Evolutionary conservation across 1,284 basidiomycete genomes (phyloP).

Genomic region (Irpex sp.): DNA sequence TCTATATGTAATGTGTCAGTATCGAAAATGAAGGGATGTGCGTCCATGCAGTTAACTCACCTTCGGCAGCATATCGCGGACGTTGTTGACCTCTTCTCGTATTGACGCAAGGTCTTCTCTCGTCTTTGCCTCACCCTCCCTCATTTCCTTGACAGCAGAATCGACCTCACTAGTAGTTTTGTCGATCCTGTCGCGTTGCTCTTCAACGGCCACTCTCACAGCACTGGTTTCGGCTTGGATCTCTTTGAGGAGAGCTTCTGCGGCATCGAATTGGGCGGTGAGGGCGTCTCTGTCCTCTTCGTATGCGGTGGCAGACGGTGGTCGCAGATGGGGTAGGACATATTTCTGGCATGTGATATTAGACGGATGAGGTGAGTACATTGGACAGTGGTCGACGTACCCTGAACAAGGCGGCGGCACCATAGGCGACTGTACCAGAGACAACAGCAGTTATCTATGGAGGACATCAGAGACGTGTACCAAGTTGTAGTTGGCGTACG

Average conservation of each 20-base stretch:
- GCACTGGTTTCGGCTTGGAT: conserved; percentile 78
- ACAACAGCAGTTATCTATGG: conserved; percentile 89
- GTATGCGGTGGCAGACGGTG: conserved; percentile 87
- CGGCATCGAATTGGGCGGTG: conserved; percentile 91
- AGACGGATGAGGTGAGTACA: neutral
- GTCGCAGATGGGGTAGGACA: conserved; percentile 87
- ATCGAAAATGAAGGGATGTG: neutral
- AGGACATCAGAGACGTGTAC: neutral
- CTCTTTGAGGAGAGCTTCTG: conserved; percentile 78
- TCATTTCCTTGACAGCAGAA: conserved; percentile 72
- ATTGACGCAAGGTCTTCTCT: conserved; percentile 92
- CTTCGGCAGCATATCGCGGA: conserved; percentile 90
- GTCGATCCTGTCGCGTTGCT: conserved; percentile 78
- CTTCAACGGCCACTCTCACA: conserved; percentile 75
- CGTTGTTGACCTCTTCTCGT: conserved; percentile 85
- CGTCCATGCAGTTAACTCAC: conserved; percentile 35
- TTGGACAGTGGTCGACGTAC: conserved; percentile 37
- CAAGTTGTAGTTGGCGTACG: conserved; percentile 26
- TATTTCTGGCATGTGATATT: conserved; percentile 65
- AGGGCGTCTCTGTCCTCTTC: conserved; percentile 86
- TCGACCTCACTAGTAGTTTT: conserved; percentile 81
- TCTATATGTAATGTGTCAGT: conserved; percentile 40
- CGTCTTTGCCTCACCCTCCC: conserved; percentile 74
- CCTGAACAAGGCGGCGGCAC: conserved; percentile 81
- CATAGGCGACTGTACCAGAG: conserved; percentile 87